Percentiles rank a stretch among this genome's conserved stretches.
Conservation (phyloP, 106 monocot species). For the Dioscorea zingiberensis region DNA sequence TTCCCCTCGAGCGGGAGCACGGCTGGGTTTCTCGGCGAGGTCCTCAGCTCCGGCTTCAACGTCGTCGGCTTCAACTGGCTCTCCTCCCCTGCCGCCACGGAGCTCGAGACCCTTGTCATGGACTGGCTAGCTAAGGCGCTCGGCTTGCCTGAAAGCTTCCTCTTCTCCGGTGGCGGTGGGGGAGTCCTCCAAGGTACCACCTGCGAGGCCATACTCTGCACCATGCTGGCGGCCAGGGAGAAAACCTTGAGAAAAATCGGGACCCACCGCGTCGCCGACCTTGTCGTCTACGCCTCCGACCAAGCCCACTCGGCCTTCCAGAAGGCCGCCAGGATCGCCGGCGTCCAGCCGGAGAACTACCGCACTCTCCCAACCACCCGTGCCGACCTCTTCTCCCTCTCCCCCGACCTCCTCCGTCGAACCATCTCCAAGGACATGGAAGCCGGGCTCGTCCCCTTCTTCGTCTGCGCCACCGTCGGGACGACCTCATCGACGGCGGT, state of each 20-base stretch:
- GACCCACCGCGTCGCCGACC: slow-evolving; percentile 7
- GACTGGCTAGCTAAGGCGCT: slow-evolving; percentile 48
- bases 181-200: slow-evolving; percentile 36
- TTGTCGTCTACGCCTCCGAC: slow-evolving; percentile 54
- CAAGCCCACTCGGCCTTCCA: slow-evolving; percentile 45
- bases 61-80: slow-evolving; percentile 48
- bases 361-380: slow-evolving; percentile 15
- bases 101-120: slow-evolving; percentile 46
- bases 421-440: slow-evolving; percentile 16
- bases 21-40: slow-evolving; percentile 39
- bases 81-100: slow-evolving; percentile 56
- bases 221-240: slow-evolving; percentile 31
- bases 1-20: slow-evolving; percentile 40
- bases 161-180: slow-evolving; percentile 27
- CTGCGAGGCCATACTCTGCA: slow-evolving; percentile 42
- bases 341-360: slow-evolving; percentile 31
- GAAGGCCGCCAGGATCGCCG: slow-evolving; percentile 30
- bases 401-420: background rate
- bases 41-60: slow-evolving; percentile 38
- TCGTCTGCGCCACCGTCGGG: slow-evolving; percentile 41
- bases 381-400: slow-evolving; percentile 12
- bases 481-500: slow-evolving; percentile 37
- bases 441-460: slow-evolving; percentile 25
- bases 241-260: slow-evolving; percentile 10
- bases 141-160: slow-evolving; percentile 19